Conservation (phyloP, 495 filamentous ascomycete genomes). For the Mycothermus thermophilus region DNA sequence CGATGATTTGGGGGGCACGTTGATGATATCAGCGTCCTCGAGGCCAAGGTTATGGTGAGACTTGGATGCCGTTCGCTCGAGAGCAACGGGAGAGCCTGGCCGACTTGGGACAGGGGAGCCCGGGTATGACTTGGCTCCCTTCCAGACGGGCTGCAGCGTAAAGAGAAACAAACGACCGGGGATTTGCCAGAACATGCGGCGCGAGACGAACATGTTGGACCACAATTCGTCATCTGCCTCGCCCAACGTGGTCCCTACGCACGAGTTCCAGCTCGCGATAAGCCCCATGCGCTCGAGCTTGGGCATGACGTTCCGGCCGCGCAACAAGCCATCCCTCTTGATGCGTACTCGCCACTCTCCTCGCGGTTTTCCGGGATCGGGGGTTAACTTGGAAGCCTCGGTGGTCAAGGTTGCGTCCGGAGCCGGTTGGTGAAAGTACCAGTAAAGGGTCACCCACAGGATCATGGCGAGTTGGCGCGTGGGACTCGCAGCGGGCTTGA, state of each 20-base stretch:
- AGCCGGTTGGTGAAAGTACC: constrained; percentile 83
- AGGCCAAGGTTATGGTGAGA: no score
- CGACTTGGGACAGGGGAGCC: constrained; percentile 38
- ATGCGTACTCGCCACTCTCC: constrained; percentile 84
- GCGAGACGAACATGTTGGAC: constrained; percentile 69
- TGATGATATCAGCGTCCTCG: constrained; percentile 15
- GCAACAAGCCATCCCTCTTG: constrained; percentile 72
- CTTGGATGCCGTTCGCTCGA: no score
- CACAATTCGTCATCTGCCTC: constrained; percentile 54
- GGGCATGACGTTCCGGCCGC: constrained; percentile 65
- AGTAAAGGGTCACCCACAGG: constrained; percentile 87
- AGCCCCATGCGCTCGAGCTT: constrained; percentile 91
- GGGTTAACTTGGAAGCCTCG: constrained; percentile 48
- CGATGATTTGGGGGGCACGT: constrained; percentile 19
- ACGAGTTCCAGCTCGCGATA: constrained; percentile 59
- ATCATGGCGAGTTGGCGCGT: constrained; percentile 87
- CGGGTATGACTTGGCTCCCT: constrained; percentile 39
- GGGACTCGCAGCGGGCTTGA: constrained; percentile 62
- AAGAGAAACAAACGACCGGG: constrained; percentile 80
- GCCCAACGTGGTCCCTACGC: constrained; percentile 51
- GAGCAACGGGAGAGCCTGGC: constrained; percentile 41
- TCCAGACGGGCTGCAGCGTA: constrained; percentile 49
- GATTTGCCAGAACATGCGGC: constrained; percentile 80
- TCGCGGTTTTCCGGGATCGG: constrained; percentile 53
- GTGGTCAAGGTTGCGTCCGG: constrained; percentile 44